A percentile compares a stretch with the other conserved stretches of the same genome.
Conservation (phyloP, 805 yeast genomes). For the Schwanniomyces vanrijiae region DNA sequence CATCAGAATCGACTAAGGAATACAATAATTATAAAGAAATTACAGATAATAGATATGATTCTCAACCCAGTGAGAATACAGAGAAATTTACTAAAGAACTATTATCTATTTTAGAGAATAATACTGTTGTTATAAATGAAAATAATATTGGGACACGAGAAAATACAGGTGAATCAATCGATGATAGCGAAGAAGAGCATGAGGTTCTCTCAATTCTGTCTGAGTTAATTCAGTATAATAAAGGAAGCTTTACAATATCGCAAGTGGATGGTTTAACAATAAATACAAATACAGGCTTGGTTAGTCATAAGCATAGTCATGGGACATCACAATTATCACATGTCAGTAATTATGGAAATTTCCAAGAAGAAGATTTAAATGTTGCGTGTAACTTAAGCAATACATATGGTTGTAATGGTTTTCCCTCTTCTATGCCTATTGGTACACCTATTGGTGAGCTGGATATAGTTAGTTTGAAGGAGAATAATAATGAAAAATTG, state of each 20-base stretch:
- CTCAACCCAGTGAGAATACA: too few species aligned
- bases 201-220: constrained; percentile 6
- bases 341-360: constrained; percentile 4
- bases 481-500: background rate
- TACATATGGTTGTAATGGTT: background rate
- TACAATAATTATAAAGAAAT: too few species aligned
- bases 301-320: background rate
- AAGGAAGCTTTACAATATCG: constrained; percentile 1
- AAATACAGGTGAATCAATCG: constrained; percentile 6
- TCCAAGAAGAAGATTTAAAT: constrained; percentile 8
- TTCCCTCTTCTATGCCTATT: background rate
- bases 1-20: too few species aligned
- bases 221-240: background rate
- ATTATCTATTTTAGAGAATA: too few species aligned
- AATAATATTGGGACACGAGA: too few species aligned
- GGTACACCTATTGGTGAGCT: background rate
- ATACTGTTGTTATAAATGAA: too few species aligned
- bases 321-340: constrained; percentile 2
- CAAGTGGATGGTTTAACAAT: background rate
- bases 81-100: too few species aligned
- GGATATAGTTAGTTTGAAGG: background rate
- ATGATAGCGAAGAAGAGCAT: constrained; percentile 19
- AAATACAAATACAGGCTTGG: background rate
- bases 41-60: too few species aligned
- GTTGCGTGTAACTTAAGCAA: background rate